Evolutionary conservation across 2,329 filamentous ascomycete species (phyloP), one percentile per base, ranked within the genome.

Genomic region (Geosmithia morbida): DNA sequence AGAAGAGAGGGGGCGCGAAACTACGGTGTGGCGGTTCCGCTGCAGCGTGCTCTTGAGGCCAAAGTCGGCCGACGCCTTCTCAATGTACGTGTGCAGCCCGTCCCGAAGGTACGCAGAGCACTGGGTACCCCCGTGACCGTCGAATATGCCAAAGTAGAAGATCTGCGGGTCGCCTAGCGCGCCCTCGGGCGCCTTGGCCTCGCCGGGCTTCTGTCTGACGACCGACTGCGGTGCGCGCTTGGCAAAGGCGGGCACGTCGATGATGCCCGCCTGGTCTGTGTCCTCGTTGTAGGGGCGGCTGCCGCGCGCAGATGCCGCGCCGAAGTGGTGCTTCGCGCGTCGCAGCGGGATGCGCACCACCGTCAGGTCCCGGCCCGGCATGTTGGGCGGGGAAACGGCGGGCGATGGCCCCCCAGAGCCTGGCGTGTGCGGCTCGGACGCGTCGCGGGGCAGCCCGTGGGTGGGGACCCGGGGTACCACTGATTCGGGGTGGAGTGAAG

Each of bases 131-230:
- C 92, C 92, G 66, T 98, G 92, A 2, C 92, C 92, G 63, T 98
- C 92, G 58, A 97, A 98, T 1, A 97, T 81, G 1, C 79, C 89
- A 71, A 96, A 98, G 64, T 97, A 98, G 64, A 98, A 98, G 33
- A 97, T 83, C 61, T 97, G 90, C 1, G 90, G 90, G 59, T 97
- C 90, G 2, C 90, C 90, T 52, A 79, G 85, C 2, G 85, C 79
- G 53, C 82, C 85, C 49, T 86, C 85, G 6, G 87, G 86, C 10
- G 72, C 78, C 20, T 76, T 86, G 45, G 75, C 80, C 63, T 79
- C 79, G 51, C 70, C 75, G 20, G 66, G 62, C 41, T 65, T 70
- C 53, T 70, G 72, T 45, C 63, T 66, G 46, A 71, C 66, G 46
- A 72, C 66, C 55, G 74, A 81, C 51, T 86, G 74, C 13, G 90